Percentiles rank a stretch among this genome's conserved stretches.
Evolutionary conservation across 1,139 yeast genomes (phyloP).

Genomic region (Sugiyamaella sp.): DNA sequence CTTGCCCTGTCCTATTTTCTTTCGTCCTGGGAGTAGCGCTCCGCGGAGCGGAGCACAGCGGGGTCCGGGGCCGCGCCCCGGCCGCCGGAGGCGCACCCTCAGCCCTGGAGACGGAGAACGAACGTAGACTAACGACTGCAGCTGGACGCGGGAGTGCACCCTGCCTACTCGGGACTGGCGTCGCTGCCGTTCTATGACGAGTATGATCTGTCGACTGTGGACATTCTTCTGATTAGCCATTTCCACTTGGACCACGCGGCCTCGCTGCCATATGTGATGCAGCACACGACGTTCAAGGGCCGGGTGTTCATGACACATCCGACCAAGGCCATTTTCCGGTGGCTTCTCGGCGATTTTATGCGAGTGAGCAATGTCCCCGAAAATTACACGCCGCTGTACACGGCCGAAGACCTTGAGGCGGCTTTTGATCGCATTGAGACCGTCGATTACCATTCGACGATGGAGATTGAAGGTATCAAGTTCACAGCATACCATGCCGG

Average conservation of each 20-base stretch:
- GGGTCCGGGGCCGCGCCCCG: too few relatives aligned
- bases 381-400: conserved; percentile 56
- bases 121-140: conserved; percentile 26
- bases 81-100: not conserved
- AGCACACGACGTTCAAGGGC: conserved; percentile 90
- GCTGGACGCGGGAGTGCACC: conserved; percentile 97
- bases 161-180: conserved; percentile 87
- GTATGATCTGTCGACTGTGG: conserved; percentile 85
- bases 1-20: too few relatives aligned
- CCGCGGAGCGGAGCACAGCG: too few relatives aligned
- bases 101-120: not conserved
- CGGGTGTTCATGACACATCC: conserved; percentile 99
- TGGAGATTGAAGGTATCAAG: conserved; percentile 89
- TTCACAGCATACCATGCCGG: conserved; percentile 99
- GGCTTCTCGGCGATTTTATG: conserved; percentile 93
- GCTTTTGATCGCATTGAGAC: conserved; percentile 93
- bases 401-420: conserved; percentile 85
- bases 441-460: conserved; percentile 91
- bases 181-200: conserved; percentile 95
- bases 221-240: conserved; percentile 83
- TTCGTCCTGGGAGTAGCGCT: too few relatives aligned
- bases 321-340: conserved; percentile 93
- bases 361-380: conserved; percentile 71
- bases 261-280: conserved; percentile 96
- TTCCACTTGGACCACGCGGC: conserved; percentile 99